These are phyloP conservation scores for Trypanosoma theileri DNA, from an alignment of 208 protist genomes.

Conservation along the genomic window DNA sequence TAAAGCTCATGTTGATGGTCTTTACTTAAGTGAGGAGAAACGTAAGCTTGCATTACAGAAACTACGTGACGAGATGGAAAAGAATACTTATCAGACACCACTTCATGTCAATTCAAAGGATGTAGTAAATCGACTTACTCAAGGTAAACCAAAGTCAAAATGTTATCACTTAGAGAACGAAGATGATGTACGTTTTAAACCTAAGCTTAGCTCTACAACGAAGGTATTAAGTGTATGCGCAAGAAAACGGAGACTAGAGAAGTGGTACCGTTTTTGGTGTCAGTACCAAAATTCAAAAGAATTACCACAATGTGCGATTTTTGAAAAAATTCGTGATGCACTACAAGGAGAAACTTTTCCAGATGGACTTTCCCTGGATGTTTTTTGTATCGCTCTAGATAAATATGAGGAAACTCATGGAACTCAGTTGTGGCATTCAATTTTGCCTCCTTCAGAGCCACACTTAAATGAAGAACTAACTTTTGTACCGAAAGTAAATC, in stretches of 20 bases:
- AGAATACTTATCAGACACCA: background rate
- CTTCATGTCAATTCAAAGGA: constrained; percentile 38
- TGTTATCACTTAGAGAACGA: constrained; percentile 4
- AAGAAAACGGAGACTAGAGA: constrained; percentile 13
- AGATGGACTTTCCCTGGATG: constrained; percentile 1
- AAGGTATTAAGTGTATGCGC: constrained; percentile 17
- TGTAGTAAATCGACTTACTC: constrained; percentile 47
- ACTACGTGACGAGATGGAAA: constrained; percentile 39
- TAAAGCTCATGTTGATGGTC: constrained; percentile 45
- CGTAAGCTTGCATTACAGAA: constrained; percentile 36
- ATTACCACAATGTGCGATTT: background rate
- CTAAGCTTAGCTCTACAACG: constrained; percentile 16
- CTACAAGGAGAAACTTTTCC: background rate
- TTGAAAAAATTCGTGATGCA: constrained; percentile 26
- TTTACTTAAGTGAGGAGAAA: constrained; percentile 49
- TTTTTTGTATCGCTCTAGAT: constrained; percentile 20
- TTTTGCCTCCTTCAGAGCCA: constrained; percentile 12
- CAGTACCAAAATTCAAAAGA: background rate
- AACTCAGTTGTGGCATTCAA: constrained; percentile 21
- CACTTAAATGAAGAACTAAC: constrained; percentile 38
- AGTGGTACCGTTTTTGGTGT: constrained; percentile 23
- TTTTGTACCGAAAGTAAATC: constrained; percentile 37
- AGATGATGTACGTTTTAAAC: constrained; percentile 7
- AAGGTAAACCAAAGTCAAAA: background rate
- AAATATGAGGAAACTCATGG: constrained; percentile 21